Conservation (phyloP, 495 filamentous ascomycete species). For the Aspergillus affinis region DNA sequence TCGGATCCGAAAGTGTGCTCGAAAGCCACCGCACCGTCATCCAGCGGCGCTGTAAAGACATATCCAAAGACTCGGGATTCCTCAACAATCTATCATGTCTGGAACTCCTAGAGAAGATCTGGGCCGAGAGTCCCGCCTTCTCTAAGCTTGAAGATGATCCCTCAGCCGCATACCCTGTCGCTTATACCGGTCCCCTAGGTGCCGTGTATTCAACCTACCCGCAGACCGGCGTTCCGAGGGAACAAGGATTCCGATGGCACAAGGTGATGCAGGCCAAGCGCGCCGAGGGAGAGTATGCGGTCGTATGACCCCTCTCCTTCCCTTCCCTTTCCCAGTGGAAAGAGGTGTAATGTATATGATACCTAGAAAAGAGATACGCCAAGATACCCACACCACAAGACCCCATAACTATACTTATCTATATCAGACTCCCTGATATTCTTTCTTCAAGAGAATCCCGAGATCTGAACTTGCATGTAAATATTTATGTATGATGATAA, state of each 20-base stretch:
- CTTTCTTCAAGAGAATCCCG: too few species aligned
- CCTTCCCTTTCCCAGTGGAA: neutral
- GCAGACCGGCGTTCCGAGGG: conserved; percentile 9
- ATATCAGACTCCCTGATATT: too few species aligned
- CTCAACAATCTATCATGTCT: conserved; percentile 88
- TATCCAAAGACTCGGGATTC: conserved; percentile 84
- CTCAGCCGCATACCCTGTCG: conserved; percentile 4
- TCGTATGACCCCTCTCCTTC: conserved; percentile 53
- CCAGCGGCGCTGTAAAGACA: conserved; percentile 75
- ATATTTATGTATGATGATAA: too few species aligned
- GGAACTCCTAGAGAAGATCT: conserved; percentile 81
- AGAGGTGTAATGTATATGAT: neutral
- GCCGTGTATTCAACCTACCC: neutral
- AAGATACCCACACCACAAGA: too few species aligned
- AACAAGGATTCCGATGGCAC: conserved; percentile 71
- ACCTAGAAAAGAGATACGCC: too few species aligned
- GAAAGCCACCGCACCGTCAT: conserved; percentile 77
- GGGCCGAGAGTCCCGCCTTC: conserved; percentile 55
- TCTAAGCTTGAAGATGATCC: conserved; percentile 21
- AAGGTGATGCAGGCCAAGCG: conserved; percentile 66
- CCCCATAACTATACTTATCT: too few species aligned
- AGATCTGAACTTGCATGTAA: too few species aligned
- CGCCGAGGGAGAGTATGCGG: conserved; percentile 82
- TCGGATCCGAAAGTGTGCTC: conserved; percentile 85
- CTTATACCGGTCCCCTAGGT: conserved; percentile 11